Conservation (phyloP, 2,329 filamentous ascomycete species). For the Diatrype stigma region DNA sequence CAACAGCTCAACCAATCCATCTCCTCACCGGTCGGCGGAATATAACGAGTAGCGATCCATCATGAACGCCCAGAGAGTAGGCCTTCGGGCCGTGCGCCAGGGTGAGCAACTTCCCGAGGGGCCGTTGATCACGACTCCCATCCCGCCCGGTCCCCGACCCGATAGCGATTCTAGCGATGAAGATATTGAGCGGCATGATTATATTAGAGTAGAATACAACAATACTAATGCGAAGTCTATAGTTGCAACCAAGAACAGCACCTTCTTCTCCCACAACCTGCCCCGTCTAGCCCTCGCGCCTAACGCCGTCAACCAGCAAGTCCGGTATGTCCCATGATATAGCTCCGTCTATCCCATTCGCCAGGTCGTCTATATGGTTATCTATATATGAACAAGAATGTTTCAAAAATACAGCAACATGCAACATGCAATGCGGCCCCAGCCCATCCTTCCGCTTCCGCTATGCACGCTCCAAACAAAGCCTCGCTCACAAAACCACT, state of each 20-base stretch:
- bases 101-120: slow-evolving; percentile 33
- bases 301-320: slow-evolving; percentile 38
- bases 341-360: not conserved
- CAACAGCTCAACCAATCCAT: not conserved
- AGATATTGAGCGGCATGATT: too few relatives aligned
- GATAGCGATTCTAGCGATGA: not conserved
- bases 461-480: too few relatives aligned
- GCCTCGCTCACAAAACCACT: too few relatives aligned
- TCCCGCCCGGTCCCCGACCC: not conserved
- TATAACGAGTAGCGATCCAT: slow-evolving; percentile 9
- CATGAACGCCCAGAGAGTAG: slow-evolving; percentile 57
- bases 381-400: too few relatives aligned
- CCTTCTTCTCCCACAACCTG: slow-evolving; percentile 45
- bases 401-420: too few relatives aligned
- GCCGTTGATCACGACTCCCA: not conserved
- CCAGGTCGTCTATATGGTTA: not conserved
- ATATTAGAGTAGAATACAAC: too few relatives aligned
- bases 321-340: slow-evolving; percentile 36
- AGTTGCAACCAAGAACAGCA: slow-evolving; percentile 38
- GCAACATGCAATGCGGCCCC: too few relatives aligned
- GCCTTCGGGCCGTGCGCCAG: slow-evolving; percentile 56
- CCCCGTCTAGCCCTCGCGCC: slow-evolving; percentile 42
- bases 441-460: too few relatives aligned
- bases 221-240: slow-evolving; percentile 11
- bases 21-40: not conserved